A percentile compares a stretch with the other conserved stretches of the same genome.
Conservation (phyloP, 2,329 filamentous ascomycete species). For the Fusarium sp. region DNA sequence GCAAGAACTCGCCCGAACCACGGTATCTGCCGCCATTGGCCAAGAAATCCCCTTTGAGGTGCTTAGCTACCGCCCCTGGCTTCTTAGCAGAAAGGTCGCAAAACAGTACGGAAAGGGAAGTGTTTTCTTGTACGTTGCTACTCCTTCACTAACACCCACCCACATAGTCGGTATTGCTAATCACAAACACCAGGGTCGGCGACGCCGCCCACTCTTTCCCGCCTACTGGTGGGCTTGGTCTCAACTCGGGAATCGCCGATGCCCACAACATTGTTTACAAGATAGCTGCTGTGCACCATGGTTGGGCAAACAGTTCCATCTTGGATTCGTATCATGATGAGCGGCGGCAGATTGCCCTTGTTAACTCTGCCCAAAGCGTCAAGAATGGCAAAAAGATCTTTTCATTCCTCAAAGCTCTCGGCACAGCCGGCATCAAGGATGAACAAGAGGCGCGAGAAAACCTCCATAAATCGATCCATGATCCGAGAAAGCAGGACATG, state of each 20-base stretch:
- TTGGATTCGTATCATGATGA: neutral
- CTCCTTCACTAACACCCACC: neutral
- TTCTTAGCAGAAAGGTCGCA: neutral
- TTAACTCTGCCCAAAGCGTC: neutral
- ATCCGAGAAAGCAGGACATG: neutral
- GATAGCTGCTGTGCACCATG: neutral
- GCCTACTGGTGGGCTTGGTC: neutral
- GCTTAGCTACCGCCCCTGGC: neutral
- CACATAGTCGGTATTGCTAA: too few relatives aligned
- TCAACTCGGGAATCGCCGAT: neutral
- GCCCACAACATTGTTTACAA: neutral
- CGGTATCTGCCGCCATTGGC: neutral
- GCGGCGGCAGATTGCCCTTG: neutral
- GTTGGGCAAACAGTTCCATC: neutral
- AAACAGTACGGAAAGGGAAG: neutral
- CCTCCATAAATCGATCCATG: neutral
- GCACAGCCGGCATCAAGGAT: neutral
- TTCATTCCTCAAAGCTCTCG: neutral
- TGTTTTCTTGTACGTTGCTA: neutral
- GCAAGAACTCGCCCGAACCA: neutral
- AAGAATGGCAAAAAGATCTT: conserved; percentile 2
- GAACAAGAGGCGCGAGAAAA: neutral
- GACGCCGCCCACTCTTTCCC: neutral
- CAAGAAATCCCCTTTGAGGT: neutral
- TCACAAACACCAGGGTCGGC: neutral